phyloP scores from a whole-genome alignment of 768 basidiomycete species.

The Ramaria rubella region DNA sequence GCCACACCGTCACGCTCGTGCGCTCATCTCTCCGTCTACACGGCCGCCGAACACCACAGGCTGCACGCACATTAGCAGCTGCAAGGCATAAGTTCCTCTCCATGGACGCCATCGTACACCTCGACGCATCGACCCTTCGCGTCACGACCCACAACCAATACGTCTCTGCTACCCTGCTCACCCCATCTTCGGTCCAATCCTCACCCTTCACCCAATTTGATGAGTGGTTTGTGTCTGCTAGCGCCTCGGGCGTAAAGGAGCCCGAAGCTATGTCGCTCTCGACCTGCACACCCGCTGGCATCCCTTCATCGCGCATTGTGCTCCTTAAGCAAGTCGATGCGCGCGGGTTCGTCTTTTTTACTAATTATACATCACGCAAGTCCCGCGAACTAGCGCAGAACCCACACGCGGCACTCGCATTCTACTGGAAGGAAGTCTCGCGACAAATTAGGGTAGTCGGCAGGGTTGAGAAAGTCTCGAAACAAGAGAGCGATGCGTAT shows the following conservation, averaged over 20 bases:
- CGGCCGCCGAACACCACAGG: neutral
- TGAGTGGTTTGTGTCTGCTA: slow-evolving; percentile 72
- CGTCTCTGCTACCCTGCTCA: slow-evolving; percentile 53
- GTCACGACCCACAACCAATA: slow-evolving; percentile 78
- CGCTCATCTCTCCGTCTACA: neutral
- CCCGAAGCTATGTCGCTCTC: slow-evolving; percentile 88
- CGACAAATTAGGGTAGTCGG: slow-evolving; percentile 82
- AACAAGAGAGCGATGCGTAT: slow-evolving; percentile 75
- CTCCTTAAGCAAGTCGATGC: slow-evolving; percentile 87
- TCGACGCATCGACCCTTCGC: slow-evolving; percentile 30
- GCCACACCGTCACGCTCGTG: neutral
- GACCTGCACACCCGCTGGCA: slow-evolving; percentile 57
- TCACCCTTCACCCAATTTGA: slow-evolving; percentile 83
- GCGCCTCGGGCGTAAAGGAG: slow-evolving; percentile 54
- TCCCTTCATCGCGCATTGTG: slow-evolving; percentile 85
- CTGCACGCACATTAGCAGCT: neutral
- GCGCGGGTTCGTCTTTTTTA: slow-evolving; percentile 92
- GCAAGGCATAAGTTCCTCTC: neutral
- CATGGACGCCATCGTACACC: slow-evolving; percentile 5
- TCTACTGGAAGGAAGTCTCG: slow-evolving; percentile 88
- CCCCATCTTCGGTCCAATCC: slow-evolving; percentile 52
- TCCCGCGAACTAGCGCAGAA: slow-evolving; percentile 72
- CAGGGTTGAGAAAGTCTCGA: slow-evolving; percentile 67
- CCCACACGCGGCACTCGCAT: slow-evolving; percentile 73
- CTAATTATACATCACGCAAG: slow-evolving; percentile 94